Base-by-base conservation (phyloP, 2,329 filamentous ascomycete genomes). In the Diaporthe capsici region DNA sequence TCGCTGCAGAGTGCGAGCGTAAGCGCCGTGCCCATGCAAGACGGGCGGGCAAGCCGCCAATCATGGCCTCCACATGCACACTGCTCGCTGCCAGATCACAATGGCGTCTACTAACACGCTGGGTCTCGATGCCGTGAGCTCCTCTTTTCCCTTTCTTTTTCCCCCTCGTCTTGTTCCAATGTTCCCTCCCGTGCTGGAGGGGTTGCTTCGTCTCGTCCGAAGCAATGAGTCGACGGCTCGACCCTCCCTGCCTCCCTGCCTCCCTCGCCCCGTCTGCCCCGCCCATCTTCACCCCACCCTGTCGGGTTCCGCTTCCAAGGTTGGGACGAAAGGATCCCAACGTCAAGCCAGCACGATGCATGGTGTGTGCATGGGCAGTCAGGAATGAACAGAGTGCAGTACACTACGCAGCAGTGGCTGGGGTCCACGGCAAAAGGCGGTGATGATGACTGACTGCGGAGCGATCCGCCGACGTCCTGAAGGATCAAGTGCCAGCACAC, bases 1-100 rank as follows among this genome's bases (percentile, higher is more conserved):
- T 47, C 42, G 65, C 60, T 71, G 75, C 65, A 76, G 65, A 53
- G 51, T 67, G 57, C 53, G 72, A 34, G 65, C 65, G 31, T 74
- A 76, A 76, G 75, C 75, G 75, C 75, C 67, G 72, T 47, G 72
- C 72, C 65, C 57, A 73, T 53, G 71, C 71, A 53, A 67, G 67
- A 28, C 67, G 74, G 68, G 71, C 74, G 53, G 60, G 58, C 74
- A 67, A 15, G 44, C 67, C 57, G 51, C 75, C 75, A 76, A 76
- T 76, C 75, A 76, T 22, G 58, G 44, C 75, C 39, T 67, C 57
- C 31, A 67, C 49, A 71, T 74, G 75, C 75, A 76, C 71, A 58
- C 51, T 71, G 63, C 75, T 39, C 49, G 65, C 58, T 47, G 49
- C 65, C 65, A 71, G 47, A 73, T 76, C 75, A 76, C 75, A 76